phyloP scores from a whole-genome alignment of 2,329 filamentous ascomycete genomes.

The Colletotrichum sp. region DNA sequence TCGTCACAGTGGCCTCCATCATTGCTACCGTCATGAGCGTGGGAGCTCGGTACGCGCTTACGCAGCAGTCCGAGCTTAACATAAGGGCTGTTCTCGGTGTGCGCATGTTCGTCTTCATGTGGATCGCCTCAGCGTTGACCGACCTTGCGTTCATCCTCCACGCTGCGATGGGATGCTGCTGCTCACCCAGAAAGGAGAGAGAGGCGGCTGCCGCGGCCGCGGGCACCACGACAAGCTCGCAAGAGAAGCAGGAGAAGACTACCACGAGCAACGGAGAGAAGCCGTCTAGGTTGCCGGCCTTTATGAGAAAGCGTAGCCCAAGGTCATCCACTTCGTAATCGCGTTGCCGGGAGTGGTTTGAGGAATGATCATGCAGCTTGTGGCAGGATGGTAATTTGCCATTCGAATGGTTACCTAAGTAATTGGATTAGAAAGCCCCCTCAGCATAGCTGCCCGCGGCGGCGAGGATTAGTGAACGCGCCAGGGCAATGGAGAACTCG shows the following conservation, averaged over 20 bases:
- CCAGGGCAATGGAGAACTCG: background rate
- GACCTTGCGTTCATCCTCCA: constrained; percentile 77
- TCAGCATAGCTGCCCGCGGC: background rate
- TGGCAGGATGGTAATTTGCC: background rate
- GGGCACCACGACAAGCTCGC: background rate
- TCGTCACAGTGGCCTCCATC: constrained; percentile 72
- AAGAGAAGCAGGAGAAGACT: constrained; percentile 11
- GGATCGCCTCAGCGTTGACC: constrained; percentile 74
- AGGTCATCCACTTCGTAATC: constrained; percentile 10
- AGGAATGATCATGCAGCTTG: background rate
- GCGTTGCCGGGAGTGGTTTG: background rate
- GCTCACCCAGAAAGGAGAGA: constrained; percentile 32
- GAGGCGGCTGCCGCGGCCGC: background rate
- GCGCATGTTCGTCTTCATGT: constrained; percentile 88
- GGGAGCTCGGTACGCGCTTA: constrained; percentile 80
- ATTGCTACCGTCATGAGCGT: constrained; percentile 85
- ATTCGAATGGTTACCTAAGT: background rate
- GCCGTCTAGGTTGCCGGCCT: constrained; percentile 14
- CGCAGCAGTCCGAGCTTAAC: constrained; percentile 74
- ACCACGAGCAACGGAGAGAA: constrained; percentile 4
- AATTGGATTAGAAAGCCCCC: background rate
- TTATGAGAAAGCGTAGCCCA: constrained; percentile 22
- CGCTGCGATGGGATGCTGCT: constrained; percentile 80
- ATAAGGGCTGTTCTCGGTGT: constrained; percentile 73
- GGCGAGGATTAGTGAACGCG: background rate